A percentile compares a stretch with the other conserved stretches of the same genome.
These are phyloP conservation scores for Raffaelea deltoideospora DNA, from an alignment of 2,329 filamentous ascomycete genomes.

Conservation along the genomic window DNA sequence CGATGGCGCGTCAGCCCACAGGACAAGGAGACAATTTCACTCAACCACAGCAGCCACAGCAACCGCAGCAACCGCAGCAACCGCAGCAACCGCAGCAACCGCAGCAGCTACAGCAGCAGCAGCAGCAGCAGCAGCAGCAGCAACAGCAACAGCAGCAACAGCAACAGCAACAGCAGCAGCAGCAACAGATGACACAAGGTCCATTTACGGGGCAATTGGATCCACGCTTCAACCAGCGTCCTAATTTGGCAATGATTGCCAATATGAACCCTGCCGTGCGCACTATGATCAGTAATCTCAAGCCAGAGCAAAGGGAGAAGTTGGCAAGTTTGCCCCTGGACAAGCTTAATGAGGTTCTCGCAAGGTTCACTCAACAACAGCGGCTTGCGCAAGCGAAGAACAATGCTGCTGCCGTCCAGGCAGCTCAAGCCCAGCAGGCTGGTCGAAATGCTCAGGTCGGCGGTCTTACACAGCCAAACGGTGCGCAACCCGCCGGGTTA, in stretches of 20 bases:
- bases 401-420: slow-evolving; percentile 11
- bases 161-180: slow-evolving; percentile 1
- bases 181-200: slow-evolving; percentile 22
- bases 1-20: slow-evolving; percentile 29
- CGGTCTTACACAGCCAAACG: too few relatives aligned
- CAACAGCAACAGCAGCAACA: slow-evolving; percentile 1
- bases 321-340: slow-evolving; percentile 29
- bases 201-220: slow-evolving; percentile 36
- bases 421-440: slow-evolving; percentile 1
- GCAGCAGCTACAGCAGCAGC: too few relatives aligned
- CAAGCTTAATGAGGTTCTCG: slow-evolving; percentile 35
- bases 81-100: too few relatives aligned
- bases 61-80: background rate
- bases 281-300: slow-evolving; percentile 25
- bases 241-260: slow-evolving; percentile 21
- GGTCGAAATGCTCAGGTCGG: slow-evolving; percentile 5
- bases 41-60: background rate
- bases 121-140: slow-evolving; percentile 3
- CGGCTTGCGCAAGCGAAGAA: slow-evolving; percentile 12
- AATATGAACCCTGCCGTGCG: slow-evolving; percentile 14
- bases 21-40: slow-evolving; percentile 24
- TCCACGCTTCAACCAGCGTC: slow-evolving; percentile 37
- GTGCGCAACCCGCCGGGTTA: slow-evolving; percentile 7
- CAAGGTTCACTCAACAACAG: slow-evolving; percentile 28
- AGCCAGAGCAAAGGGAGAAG: slow-evolving; percentile 27